These are phyloP conservation scores for Nymphaea colorata DNA, from an alignment of 164 flowering plant species.

Conservation along the genomic window DNA sequence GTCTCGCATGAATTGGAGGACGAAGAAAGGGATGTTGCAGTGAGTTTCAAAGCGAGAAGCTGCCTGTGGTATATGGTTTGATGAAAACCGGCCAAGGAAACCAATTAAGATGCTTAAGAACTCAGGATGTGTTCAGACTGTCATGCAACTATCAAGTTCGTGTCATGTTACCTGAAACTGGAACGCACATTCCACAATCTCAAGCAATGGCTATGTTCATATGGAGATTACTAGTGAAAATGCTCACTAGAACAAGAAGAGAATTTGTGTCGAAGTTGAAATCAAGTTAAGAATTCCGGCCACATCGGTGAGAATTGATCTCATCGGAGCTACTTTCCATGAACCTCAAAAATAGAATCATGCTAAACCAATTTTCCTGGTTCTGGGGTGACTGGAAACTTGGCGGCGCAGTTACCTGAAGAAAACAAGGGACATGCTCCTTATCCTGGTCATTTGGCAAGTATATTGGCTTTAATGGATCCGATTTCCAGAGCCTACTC, in stretches of 20 bases:
- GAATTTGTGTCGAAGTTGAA: not conserved
- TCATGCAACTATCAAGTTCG: constrained; percentile 43
- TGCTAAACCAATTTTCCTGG: no score
- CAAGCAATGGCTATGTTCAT: constrained; percentile 45
- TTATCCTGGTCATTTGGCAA: no score
- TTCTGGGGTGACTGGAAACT: no score
- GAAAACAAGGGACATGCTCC: no score
- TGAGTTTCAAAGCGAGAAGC: constrained; percentile 58
- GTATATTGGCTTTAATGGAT: no score
- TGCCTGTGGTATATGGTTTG: constrained; percentile 43
- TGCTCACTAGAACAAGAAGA: not conserved
- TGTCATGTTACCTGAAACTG: constrained; percentile 40
- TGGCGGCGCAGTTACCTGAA: no score
- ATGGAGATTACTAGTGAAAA: constrained; percentile 48
- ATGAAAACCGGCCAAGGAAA: constrained; percentile 28
- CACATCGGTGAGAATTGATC: no score
- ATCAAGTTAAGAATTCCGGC: no score
- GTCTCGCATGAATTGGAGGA: constrained; percentile 52
- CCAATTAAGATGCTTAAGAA: constrained; percentile 40
- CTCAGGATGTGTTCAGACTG: constrained; percentile 54
- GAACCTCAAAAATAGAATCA: no score
- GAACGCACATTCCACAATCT: constrained; percentile 54
- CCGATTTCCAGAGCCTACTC: not conserved
- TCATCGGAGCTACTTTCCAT: no score
- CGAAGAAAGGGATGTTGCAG: constrained; percentile 33